These are phyloP conservation scores for Iberis pinnata DNA, from an alignment of 345 rosid genomes.

Conservation along the genomic window DNA sequence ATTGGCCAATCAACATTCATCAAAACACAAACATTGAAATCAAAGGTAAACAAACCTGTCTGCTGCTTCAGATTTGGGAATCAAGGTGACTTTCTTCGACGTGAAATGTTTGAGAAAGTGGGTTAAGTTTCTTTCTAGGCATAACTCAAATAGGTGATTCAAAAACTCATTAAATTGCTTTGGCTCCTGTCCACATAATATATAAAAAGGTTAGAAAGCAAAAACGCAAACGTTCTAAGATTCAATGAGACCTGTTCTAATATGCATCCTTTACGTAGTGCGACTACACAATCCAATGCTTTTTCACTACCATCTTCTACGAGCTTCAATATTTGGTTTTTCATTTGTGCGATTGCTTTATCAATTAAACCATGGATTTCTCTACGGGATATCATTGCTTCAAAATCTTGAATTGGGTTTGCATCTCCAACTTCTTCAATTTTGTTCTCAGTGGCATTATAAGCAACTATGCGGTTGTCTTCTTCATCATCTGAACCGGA, in stretches of 20 bases:
- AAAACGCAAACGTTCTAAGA: background rate
- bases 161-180: constrained; percentile 65
- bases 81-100: constrained; percentile 44
- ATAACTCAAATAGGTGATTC: constrained; percentile 31
- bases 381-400: constrained; percentile 72
- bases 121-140: constrained; percentile 34
- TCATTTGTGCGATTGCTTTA: constrained; percentile 64
- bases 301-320: constrained; percentile 41
- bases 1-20: constrained; percentile 15
- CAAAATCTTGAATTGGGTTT: constrained; percentile 72
- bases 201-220: background rate
- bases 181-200: constrained; percentile 55
- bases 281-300: constrained; percentile 54
- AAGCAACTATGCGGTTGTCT: constrained; percentile 25
- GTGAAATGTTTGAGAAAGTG: constrained; percentile 42
- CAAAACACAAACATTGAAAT: background rate
- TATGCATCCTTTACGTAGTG: constrained; percentile 82
- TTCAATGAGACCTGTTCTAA: constrained; percentile 70
- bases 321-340: constrained; percentile 42
- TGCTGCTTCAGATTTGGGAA: constrained; percentile 68
- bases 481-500: constrained; percentile 59
- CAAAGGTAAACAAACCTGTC: constrained; percentile 53
- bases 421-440: constrained; percentile 49
- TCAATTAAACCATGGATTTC: constrained; percentile 56
- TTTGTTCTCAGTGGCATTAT: constrained; percentile 25